Evolutionary conservation across 1,284 basidiomycete genomes (phyloP).

Genomic region (Papiliotrema fonsecae): DNA sequence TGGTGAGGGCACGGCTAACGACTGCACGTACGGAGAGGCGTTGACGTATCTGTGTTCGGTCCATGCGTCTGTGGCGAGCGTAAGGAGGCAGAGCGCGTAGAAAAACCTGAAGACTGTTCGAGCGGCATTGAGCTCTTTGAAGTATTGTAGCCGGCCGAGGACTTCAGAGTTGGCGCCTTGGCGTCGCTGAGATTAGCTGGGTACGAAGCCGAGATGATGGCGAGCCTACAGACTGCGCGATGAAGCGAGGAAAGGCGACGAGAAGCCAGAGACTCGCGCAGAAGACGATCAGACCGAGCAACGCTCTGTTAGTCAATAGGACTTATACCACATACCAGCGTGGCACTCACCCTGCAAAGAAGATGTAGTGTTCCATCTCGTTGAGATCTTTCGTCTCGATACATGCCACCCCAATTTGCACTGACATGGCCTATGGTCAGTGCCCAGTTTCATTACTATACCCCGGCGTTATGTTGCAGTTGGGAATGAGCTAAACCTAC

Average conservation of each 20-base stretch:
- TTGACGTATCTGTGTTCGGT: slow-evolving; percentile 22
- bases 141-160: slow-evolving; percentile 29
- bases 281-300: slow-evolving; percentile 16
- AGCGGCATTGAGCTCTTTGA: slow-evolving; percentile 27
- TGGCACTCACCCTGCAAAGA: slow-evolving; percentile 22
- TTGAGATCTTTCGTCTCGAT: slow-evolving; percentile 19
- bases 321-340: neutral
- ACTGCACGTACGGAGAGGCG: slow-evolving; percentile 15
- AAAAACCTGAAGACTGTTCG: slow-evolving; percentile 27
- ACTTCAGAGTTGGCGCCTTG: slow-evolving; percentile 38
- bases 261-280: slow-evolving; percentile 19
- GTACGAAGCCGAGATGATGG: neutral
- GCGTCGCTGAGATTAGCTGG: slow-evolving; percentile 10
- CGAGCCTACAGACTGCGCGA: slow-evolving; percentile 21
- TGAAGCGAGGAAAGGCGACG: slow-evolving; percentile 22
- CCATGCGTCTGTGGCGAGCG: slow-evolving; percentile 24
- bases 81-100: slow-evolving; percentile 21
- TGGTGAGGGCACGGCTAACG: neutral
- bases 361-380: slow-evolving; percentile 29
- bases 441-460: neutral
- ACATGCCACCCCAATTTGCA: slow-evolving; percentile 14
- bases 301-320: slow-evolving; percentile 6
- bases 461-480: no score
- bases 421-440: slow-evolving; percentile 5
- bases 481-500: no score